Base-by-base conservation (phyloP, 202 grass and related monocot species). In the Zizania palustris region DNA sequence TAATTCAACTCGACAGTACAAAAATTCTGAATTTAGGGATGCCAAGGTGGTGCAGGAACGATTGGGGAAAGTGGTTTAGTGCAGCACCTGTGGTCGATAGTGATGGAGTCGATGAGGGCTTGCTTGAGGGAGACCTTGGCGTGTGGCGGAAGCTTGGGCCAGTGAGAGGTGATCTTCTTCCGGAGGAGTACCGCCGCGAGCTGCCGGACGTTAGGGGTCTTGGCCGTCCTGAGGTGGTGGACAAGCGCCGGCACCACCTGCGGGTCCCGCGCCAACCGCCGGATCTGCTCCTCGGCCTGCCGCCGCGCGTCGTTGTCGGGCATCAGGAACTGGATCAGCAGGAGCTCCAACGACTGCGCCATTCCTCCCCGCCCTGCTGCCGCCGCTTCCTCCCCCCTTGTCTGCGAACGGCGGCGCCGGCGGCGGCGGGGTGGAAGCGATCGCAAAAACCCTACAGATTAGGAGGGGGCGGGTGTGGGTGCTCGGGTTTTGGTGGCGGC, bases 201-300 rank as follows among this genome's bases (percentile, higher is more conserved):
- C 85, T 95, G 96, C 63, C 96, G 80, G 22, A 93, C 96, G 63
- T 93, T 99, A 58, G 96, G 89, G 15, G 91, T 94, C 89, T 98
- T 99, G 66, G 96, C 96, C 67, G 96, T 99, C 74, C 96, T 87
- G 83, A 98, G 89, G 74, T 98, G 96, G 80, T 98, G 96, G 57
- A 98, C 91, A 10, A 98, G 87, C 49, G 96, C 90, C 6, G 89
- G 96, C 67, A 98, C 96, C 38, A 98, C 96, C 50, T 86, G 83
- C 7, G 96, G 96, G 75, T 98, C 89, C 43, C 91, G 91, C 54
- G 89, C 92, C 63, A 95, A 70, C 58, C 87, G 96, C 77, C 85
- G 88, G 82, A 98, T 98, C 91, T 98, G 96, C 83, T 98, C 96
- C 91, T 98, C 96, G 67, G 96, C 96, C 87, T 98, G 96, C 44